Conservation (phyloP, 2,329 filamentous ascomycete genomes). For the Colletotrichum australisinense region DNA sequence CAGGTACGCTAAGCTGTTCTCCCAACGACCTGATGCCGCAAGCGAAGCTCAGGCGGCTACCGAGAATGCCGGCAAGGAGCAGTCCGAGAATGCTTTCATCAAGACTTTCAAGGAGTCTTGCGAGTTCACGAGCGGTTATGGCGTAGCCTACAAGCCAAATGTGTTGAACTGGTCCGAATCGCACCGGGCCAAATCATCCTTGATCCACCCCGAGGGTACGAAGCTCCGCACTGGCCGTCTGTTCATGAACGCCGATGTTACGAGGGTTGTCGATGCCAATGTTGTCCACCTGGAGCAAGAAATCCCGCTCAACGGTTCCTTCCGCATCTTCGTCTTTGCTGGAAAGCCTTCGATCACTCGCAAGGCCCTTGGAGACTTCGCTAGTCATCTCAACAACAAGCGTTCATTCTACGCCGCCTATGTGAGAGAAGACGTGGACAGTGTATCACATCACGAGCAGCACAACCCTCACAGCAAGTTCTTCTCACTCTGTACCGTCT, state of each 20-base stretch:
- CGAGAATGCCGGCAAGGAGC: conserved; percentile 42
- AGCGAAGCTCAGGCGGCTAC: conserved; percentile 78
- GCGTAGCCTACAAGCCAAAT: conserved; percentile 87
- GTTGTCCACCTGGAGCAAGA: conserved; percentile 92
- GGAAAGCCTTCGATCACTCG: conserved; percentile 71
- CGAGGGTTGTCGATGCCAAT: conserved; percentile 88
- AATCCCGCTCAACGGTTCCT: conserved; percentile 87
- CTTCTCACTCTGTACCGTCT: conserved; percentile 82
- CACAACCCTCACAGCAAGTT: conserved; percentile 88
- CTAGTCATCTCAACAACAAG: conserved; percentile 70
- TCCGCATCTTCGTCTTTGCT: conserved; percentile 88
- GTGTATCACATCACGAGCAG: conserved; percentile 79
- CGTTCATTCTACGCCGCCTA: conserved; percentile 80
- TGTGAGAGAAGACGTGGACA: conserved; percentile 68
- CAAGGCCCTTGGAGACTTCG: conserved; percentile 77
- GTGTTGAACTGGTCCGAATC: conserved; percentile 82
- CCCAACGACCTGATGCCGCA: conserved; percentile 78
- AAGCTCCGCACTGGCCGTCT: conserved; percentile 80
- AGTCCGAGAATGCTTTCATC: conserved; percentile 82
- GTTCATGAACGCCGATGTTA: conserved; percentile 83
- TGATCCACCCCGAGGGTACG: conserved; percentile 74
- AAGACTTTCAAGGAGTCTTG: conserved; percentile 91
- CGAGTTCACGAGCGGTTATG: conserved; percentile 93
- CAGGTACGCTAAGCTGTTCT: conserved; percentile 91
- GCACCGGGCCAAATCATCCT: conserved; percentile 76